Evolutionary conservation across 192 early-diverging fungal genomes (phyloP).

Genomic region (Umbelopsis sp.): DNA sequence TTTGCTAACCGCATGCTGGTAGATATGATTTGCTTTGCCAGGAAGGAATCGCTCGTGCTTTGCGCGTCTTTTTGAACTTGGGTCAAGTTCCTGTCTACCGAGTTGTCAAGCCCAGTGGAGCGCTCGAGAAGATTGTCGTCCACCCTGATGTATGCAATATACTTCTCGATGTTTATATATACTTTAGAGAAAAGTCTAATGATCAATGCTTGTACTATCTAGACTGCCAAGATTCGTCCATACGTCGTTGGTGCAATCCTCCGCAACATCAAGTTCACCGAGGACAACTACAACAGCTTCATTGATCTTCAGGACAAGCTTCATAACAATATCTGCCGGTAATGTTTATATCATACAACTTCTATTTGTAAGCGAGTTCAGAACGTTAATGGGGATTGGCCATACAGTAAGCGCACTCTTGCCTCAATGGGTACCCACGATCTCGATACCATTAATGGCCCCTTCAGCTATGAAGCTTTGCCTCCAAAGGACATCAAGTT

Average conservation of each 20-base stretch:
- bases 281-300: constrained; percentile 89
- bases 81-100: constrained; percentile 70
- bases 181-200: no score
- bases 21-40: constrained; percentile 97
- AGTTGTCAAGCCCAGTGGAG: constrained; percentile 57
- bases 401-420: constrained; percentile 80
- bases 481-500: constrained; percentile 92
- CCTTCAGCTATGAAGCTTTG: constrained; percentile 94
- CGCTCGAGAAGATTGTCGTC: constrained; percentile 64
- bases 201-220: constrained; percentile 4
- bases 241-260: constrained; percentile 89
- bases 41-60: constrained; percentile 91
- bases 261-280: constrained; percentile 81
- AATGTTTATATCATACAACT: background rate
- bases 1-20: background rate
- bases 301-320: constrained; percentile 99
- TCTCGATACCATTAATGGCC: constrained; percentile 90
- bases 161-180: background rate
- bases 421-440: constrained; percentile 99
- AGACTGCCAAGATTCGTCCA: constrained; percentile 86
- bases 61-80: constrained; percentile 82
- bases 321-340: constrained; percentile 95
- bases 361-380: background rate
- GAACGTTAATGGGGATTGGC: background rate
- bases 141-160: constrained; percentile 63